Conservation (phyloP, 805 yeast species). For the Wickerhamiella shivajii region DNA sequence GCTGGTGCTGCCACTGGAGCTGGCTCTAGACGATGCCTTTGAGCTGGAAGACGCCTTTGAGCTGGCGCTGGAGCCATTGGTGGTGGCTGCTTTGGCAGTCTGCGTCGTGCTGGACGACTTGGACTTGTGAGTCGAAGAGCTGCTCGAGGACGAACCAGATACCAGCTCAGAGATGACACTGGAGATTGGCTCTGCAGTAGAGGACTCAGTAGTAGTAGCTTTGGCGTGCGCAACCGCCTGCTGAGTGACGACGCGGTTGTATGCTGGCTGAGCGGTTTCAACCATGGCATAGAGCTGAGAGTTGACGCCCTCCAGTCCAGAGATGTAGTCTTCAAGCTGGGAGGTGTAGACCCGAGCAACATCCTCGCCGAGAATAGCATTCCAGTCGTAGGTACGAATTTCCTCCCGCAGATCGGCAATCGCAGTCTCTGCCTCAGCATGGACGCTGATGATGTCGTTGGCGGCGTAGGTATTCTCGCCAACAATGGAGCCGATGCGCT, state of each 20-base stretch:
- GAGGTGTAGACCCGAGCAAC: constrained; percentile 13
- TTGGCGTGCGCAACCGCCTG: not conserved
- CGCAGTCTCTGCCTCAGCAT: constrained; percentile 10
- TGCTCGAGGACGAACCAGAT: constrained; percentile 4
- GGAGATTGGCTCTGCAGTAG: not conserved
- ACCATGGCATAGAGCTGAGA: constrained; percentile 2
- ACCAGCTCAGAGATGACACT: not conserved
- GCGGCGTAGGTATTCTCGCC: constrained; percentile 9
- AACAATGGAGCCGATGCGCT: constrained; percentile 56
- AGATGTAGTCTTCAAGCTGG: constrained; percentile 12
- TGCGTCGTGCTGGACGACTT: constrained; percentile 2
- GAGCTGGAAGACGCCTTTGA: no score
- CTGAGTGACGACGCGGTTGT: not conserved
- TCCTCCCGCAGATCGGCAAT: constrained; percentile 10
- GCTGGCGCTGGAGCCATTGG: not conserved
- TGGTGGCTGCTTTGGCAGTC: constrained; percentile 5
- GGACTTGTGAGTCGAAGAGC: not conserved
- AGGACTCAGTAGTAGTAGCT: not conserved
- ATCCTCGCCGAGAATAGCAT: constrained; percentile 12
- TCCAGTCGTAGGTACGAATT: constrained; percentile 12
- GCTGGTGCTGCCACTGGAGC: constrained; percentile 2
- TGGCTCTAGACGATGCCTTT: constrained; percentile 1
- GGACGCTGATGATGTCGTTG: constrained; percentile 8
- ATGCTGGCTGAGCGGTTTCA: constrained; percentile 3
- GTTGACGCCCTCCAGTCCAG: constrained; percentile 10